Evolutionary conservation across 805 yeast genomes (phyloP).

Genomic region (Monosporozyma aerobia): DNA sequence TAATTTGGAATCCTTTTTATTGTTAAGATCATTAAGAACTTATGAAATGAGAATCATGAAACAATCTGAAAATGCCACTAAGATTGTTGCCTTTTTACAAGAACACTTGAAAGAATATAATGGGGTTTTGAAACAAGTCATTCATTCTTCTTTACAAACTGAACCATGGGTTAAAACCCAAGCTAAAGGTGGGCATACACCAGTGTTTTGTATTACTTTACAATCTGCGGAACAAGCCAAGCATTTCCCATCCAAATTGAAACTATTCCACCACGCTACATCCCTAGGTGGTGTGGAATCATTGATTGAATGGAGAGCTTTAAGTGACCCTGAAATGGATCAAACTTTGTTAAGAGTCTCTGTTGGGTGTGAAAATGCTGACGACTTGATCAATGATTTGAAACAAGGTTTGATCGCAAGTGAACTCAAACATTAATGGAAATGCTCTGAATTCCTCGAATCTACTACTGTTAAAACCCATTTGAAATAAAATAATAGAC

Average conservation of each 20-base stretch:
- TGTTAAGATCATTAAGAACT: slow-evolving; percentile 74
- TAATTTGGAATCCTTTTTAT: slow-evolving; percentile 63
- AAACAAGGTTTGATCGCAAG: slow-evolving; percentile 40
- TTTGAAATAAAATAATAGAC: too few relatives aligned
- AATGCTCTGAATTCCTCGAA: too few relatives aligned
- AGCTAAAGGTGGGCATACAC: slow-evolving; percentile 55
- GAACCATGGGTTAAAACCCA: slow-evolving; percentile 62
- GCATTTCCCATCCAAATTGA: slow-evolving; percentile 51
- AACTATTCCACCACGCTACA: slow-evolving; percentile 81
- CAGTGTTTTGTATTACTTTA: slow-evolving; percentile 65
- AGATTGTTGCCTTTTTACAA: slow-evolving; percentile 49
- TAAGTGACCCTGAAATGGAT: slow-evolving; percentile 52
- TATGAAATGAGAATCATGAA: slow-evolving; percentile 58
- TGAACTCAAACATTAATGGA: not conserved
- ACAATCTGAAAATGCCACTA: slow-evolving; percentile 56
- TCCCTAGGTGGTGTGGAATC: slow-evolving; percentile 91
- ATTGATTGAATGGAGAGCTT: slow-evolving; percentile 81
- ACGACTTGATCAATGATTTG: slow-evolving; percentile 70
- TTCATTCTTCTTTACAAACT: slow-evolving; percentile 70
- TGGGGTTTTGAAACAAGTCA: slow-evolving; percentile 42
- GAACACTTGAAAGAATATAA: slow-evolving; percentile 38
- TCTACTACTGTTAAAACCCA: too few relatives aligned
- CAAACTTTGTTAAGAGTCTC: slow-evolving; percentile 62
- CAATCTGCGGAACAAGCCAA: slow-evolving; percentile 46
- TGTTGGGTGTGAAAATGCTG: slow-evolving; percentile 67